A percentile compares a stretch with the other conserved stretches of the same genome.
Conservation (phyloP, 352 stramenopile species). For the Pythium sukuiense region DNA sequence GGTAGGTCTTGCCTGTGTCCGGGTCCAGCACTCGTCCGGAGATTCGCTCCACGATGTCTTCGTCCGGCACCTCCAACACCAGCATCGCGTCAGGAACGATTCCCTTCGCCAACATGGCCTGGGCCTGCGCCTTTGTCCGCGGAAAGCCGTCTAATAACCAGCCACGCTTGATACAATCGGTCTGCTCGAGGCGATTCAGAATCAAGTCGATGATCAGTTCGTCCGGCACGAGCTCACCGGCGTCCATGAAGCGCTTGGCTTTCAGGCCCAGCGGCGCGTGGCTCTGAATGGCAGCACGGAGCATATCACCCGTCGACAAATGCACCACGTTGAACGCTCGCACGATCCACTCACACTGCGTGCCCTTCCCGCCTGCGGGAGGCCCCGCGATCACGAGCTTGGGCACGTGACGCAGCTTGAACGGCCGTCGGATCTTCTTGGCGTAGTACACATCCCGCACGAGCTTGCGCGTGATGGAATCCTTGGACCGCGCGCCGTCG, state of each 20-base stretch:
- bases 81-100: constrained; percentile 93
- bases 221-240: constrained; percentile 92
- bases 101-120: constrained; percentile 49
- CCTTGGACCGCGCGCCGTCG: constrained; percentile 51
- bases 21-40: constrained; percentile 91
- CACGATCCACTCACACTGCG: constrained; percentile 94
- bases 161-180: constrained; percentile 68
- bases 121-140: constrained; percentile 83
- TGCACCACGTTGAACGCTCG: constrained; percentile 92
- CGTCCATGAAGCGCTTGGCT: constrained; percentile 93
- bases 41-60: constrained; percentile 94
- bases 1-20: constrained; percentile 92
- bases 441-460: constrained; percentile 51
- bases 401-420: constrained; percentile 46
- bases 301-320: constrained; percentile 94
- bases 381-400: constrained; percentile 91
- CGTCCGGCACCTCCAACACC: constrained; percentile 93
- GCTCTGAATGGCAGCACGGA: constrained; percentile 86
- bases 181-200: constrained; percentile 72
- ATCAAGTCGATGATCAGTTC: constrained; percentile 95
- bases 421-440: constrained; percentile 40
- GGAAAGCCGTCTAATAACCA: constrained; percentile 96
- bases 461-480: constrained; percentile 43
- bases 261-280: constrained; percentile 57
- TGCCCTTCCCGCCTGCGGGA: constrained; percentile 94